Evolutionary conservation across 768 basidiomycete species (phyloP).

Genomic region (Cystobasidium onofrii): DNA sequence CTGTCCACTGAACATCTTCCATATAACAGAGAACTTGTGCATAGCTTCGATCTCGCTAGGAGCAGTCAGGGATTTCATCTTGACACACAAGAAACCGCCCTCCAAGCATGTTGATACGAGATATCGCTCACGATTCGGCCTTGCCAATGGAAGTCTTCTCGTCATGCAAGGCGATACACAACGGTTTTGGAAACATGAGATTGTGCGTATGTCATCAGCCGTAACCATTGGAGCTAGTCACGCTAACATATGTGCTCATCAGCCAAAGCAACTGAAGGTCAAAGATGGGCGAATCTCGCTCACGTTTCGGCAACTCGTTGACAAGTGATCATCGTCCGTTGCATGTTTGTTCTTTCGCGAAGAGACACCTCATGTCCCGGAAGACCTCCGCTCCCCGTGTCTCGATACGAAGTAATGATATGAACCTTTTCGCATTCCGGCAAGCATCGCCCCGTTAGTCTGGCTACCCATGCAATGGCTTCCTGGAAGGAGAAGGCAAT

Average conservation of each 20-base stretch:
- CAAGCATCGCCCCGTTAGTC: no score
- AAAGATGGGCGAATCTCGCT: constrained; percentile 47
- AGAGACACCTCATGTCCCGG: no score
- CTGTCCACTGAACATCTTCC: constrained; percentile 37
- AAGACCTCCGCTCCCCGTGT: no score
- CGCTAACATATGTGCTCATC: no score
- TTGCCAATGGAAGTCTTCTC: constrained; percentile 48
- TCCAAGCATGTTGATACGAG: constrained; percentile 9
- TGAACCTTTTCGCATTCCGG: no score
- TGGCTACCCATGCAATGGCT: no score
- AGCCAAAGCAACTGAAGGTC: constrained; percentile 47
- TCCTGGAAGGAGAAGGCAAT: no score
- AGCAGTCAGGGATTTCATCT: constrained; percentile 47
- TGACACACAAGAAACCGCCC: constrained; percentile 43
- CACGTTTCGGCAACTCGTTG: constrained; percentile 47
- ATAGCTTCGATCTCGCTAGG: constrained; percentile 49
- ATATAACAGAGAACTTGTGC: constrained; percentile 46
- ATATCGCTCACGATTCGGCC: constrained; percentile 41
- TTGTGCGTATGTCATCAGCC: constrained; percentile 39
- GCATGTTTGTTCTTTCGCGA: no score
- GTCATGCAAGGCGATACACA: constrained; percentile 51
- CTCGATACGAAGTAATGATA: no score
- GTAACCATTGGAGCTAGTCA: constrained; percentile 45
- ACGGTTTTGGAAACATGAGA: constrained; percentile 48
- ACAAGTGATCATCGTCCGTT: not conserved